Conservation (phyloP, 768 basidiomycete species). For the Clavaria fumosa region DNA sequence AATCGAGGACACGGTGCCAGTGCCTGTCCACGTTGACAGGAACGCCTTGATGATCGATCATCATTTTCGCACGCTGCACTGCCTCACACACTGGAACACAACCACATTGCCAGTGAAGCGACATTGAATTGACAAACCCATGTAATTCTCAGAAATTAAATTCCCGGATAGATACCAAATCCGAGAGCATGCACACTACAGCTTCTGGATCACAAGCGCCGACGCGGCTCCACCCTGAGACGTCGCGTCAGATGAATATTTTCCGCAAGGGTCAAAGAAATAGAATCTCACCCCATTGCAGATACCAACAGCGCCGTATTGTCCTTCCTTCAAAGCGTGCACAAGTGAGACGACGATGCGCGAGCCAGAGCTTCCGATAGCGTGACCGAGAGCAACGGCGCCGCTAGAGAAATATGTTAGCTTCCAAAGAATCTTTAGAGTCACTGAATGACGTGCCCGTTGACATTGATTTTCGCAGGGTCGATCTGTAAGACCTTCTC, state of each 20-base stretch:
- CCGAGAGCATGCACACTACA: slow-evolving; percentile 30
- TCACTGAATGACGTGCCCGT: slow-evolving; percentile 42
- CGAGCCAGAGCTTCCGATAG: slow-evolving; percentile 91
- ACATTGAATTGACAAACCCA: too few relatives aligned
- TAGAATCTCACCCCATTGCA: slow-evolving; percentile 75
- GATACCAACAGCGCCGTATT: slow-evolving; percentile 92
- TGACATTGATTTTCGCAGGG: slow-evolving; percentile 77
- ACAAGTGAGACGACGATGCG: slow-evolving; percentile 89
- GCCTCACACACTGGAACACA: too few relatives aligned
- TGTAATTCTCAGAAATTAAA: too few relatives aligned
- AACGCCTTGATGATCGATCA: too few relatives aligned
- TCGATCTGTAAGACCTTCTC: slow-evolving; percentile 80
- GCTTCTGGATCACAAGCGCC: slow-evolving; percentile 75
- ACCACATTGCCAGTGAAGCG: too few relatives aligned
- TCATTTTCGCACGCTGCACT: too few relatives aligned
- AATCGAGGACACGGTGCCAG: too few relatives aligned
- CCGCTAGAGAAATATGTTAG: slow-evolving; percentile 39
- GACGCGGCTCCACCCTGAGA: slow-evolving; percentile 82
- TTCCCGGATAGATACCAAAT: too few relatives aligned
- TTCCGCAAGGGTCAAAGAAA: not conserved
- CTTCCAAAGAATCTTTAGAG: slow-evolving; percentile 5
- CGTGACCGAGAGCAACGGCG: slow-evolving; percentile 90
- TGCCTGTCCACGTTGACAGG: too few relatives aligned
- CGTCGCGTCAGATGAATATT: slow-evolving; percentile 9
- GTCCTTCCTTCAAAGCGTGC: slow-evolving; percentile 79